A percentile compares a stretch with the other conserved stretches of the same genome.
Evolutionary conservation across 805 yeast genomes (phyloP).

Genomic region (Blastobotrys terrestris): DNA sequence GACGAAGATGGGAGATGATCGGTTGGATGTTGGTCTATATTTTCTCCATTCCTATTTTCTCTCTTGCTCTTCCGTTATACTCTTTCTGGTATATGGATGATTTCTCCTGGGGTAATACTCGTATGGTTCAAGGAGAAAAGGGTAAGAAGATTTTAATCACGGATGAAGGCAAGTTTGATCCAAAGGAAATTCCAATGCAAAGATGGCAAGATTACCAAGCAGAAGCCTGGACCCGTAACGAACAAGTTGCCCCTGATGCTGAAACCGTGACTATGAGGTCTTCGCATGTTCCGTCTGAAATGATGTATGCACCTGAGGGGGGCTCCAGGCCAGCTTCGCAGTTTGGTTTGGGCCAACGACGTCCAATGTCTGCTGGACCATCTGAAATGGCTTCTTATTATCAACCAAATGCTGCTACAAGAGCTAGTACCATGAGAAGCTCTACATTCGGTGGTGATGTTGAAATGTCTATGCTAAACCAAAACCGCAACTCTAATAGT

Average conservation of each 20-base stretch:
- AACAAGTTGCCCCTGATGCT: conserved; percentile 6
- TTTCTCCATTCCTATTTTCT: conserved; percentile 53
- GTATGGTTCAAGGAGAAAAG: conserved; percentile 48
- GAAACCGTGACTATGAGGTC: conserved; percentile 11
- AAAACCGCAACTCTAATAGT: neutral
- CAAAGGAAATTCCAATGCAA: conserved; percentile 47
- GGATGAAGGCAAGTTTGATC: conserved; percentile 49
- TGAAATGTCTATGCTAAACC: conserved; percentile 21
- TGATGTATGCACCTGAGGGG: neutral
- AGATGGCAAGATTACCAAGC: conserved; percentile 56
- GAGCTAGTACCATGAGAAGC: conserved; percentile 1
- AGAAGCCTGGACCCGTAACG: conserved; percentile 33
- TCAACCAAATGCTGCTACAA: neutral
- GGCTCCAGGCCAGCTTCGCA: conserved; percentile 2
- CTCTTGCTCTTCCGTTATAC: conserved; percentile 50
- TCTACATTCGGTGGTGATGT: conserved; percentile 2
- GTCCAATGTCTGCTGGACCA: conserved; percentile 1
- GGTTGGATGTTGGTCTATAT: conserved; percentile 53
- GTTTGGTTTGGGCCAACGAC: neutral
- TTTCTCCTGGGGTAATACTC: conserved; percentile 63
- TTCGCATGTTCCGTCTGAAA: conserved; percentile 1
- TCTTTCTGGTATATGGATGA: conserved; percentile 63
- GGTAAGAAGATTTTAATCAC: conserved; percentile 43
- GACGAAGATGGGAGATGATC: conserved; percentile 41
- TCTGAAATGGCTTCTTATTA: neutral